A percentile compares a stretch with the other conserved stretches of the same genome.
Conservation (phyloP, 495 filamentous ascomycete genomes). For the Staphylotrichum tortipilum region DNA sequence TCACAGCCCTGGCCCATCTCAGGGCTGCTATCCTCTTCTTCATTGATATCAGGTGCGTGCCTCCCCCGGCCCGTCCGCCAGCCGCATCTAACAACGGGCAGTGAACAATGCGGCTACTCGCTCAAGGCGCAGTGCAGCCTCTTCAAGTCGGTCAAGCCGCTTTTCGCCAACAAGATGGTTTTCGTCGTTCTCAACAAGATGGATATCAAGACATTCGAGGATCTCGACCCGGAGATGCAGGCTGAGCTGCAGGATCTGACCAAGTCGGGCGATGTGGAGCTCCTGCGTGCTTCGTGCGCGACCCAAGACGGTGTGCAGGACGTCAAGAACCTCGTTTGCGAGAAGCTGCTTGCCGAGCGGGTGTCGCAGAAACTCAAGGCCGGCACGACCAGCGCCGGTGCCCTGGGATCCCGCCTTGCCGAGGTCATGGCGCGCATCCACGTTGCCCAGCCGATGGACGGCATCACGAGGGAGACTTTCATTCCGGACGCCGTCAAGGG, state of each 20-base stretch:
- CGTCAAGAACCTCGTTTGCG: constrained; percentile 91
- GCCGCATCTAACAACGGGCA: constrained; percentile 21
- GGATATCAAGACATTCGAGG: constrained; percentile 78
- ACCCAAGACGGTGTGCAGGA: constrained; percentile 89
- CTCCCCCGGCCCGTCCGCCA: not conserved
- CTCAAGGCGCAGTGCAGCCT: constrained; percentile 83
- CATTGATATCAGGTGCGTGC: constrained; percentile 61
- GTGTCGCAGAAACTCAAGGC: constrained; percentile 94
- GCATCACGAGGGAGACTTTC: constrained; percentile 66
- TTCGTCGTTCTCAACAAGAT: constrained; percentile 98
- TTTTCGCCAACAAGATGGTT: constrained; percentile 95
- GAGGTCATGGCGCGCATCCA: constrained; percentile 91
- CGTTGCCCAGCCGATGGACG: constrained; percentile 84
- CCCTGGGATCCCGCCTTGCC: constrained; percentile 66
- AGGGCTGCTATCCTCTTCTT: constrained; percentile 93
- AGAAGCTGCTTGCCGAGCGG: constrained; percentile 81
- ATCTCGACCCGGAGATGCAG: constrained; percentile 74
- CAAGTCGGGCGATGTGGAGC: constrained; percentile 78
- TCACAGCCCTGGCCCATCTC: constrained; percentile 94
- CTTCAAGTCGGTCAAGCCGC: constrained; percentile 89
- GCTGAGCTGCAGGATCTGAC: constrained; percentile 68
- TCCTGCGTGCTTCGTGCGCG: constrained; percentile 86
- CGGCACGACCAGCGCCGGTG: constrained; percentile 63
- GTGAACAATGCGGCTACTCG: constrained; percentile 94
- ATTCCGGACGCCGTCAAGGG: constrained; percentile 79